These are phyloP conservation scores for Citrullus mucosospermus DNA, from an alignment of 306 rosid species.

Conservation along the genomic window DNA sequence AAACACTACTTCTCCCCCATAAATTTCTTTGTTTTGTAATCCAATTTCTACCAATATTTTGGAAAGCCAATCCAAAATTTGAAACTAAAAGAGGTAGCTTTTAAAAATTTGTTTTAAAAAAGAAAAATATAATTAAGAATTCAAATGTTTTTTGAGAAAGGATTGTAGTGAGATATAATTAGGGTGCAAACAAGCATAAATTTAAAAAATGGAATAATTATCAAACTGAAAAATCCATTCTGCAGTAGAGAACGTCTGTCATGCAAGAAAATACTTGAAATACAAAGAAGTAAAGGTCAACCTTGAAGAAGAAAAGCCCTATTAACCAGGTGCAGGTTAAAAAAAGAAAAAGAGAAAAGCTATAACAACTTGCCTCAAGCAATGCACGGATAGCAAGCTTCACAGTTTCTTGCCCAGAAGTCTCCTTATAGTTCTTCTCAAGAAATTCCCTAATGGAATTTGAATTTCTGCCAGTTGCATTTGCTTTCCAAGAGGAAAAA, in stretches of 20 bases:
- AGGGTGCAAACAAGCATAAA: too few relatives aligned
- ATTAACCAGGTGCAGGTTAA: not conserved
- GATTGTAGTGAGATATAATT: too few relatives aligned
- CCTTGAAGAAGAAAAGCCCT: not conserved
- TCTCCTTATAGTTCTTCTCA: slow-evolving; percentile 88
- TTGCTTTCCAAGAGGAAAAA: slow-evolving; percentile 95
- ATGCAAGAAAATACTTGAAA: not conserved
- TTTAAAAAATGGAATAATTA: too few relatives aligned
- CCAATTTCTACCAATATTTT: too few relatives aligned
- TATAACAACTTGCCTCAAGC: slow-evolving; percentile 38
- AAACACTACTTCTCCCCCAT: too few relatives aligned
- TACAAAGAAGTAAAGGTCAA: not conserved
- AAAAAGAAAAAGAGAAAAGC: not conserved
- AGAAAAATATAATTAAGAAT: too few relatives aligned
- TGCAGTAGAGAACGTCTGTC: not conserved
- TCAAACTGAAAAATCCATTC: not conserved
- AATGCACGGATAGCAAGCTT: slow-evolving; percentile 59
- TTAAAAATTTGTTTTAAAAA: too few relatives aligned
- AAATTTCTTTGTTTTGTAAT: too few relatives aligned
- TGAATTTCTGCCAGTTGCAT: slow-evolving; percentile 90
- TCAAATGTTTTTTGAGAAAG: too few relatives aligned
- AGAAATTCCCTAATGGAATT: slow-evolving; percentile 83
- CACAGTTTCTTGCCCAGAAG: slow-evolving; percentile 56
- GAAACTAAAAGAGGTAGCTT: too few relatives aligned
- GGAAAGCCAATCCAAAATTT: too few relatives aligned